Base-by-base conservation (phyloP, 495 filamentous ascomycete genomes). In the Aspergillus funiculosus region DNA sequence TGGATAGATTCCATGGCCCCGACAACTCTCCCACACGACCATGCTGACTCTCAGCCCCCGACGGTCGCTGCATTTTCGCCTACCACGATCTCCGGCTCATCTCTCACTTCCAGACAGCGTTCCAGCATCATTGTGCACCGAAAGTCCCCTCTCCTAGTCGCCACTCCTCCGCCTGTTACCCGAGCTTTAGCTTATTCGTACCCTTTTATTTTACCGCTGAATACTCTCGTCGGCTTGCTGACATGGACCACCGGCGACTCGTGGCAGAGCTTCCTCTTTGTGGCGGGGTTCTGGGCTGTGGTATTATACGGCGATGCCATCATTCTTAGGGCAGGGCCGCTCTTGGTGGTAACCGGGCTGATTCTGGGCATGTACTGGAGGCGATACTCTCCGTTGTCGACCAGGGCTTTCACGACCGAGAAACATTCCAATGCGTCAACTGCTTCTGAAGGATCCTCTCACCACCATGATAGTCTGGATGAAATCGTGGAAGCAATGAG, bases 121-220 rank as follows among this genome's bases (percentile, higher is more conserved):
- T 91, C 87, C 28, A 92, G 87, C 46, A 86, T 97, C 53, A 80
- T 97, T 42, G 90, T 99, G 1, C 89, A 97, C 63, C 89, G 92
- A 61, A 99, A 97, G 66, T 94, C 87, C 3, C 92, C 94, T 14
- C 69, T 99, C 18, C 75, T 99, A 24, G 82, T 94, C 38, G 87
- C 91, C 9, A 99, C 92, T 24, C 92, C 92, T 21, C 94, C 92
- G 2, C 83, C 90, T 59, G 80, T 99, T 58, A 97, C 92, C 5
- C 78, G 90, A 35, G 88, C 89, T 0, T 75, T 99, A 39, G 89
- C 89, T 46, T 94, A 96, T 59, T 94, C 88, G 17, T 89, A 96
- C 63, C 89, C 91, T 1, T 97, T 95, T 59, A 69, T 99, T 11
- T 67, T 91, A 21, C 87, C 88, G 14, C 71, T 94, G 29, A 96